Base-by-base conservation (phyloP, 179 eudicot genomes). In the Silene coronaria region DNA sequence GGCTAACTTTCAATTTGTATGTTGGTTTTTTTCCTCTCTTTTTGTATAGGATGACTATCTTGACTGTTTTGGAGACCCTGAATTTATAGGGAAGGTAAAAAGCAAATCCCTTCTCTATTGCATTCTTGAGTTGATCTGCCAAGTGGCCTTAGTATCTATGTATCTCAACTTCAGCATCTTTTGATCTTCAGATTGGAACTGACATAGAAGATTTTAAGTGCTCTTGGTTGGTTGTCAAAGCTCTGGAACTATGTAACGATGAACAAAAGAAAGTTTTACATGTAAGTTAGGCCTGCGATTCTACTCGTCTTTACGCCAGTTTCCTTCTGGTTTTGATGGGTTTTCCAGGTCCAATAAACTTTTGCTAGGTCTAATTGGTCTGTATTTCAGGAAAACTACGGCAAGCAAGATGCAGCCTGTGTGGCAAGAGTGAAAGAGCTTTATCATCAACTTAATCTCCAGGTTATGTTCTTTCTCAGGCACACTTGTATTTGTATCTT, bases 131-230 rank as follows among this genome's bases (percentile, higher is more conserved):
- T 12, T 36, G 26, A 21, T 36, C 51, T 66, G 48, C 10, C 8
- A 14, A 65, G 71, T 38, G 53, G 27, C 21, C 26, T 51, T 53
- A 53, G 58, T 16, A 53, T 79, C 10, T 7, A 3, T 21, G 30
- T 22, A 30, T 70, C 80, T 62, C 48, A 45, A 23, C 64, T 30
- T 68, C 24, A 12, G 66, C 27, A 26, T 64, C 14, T 77, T 71
- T 13, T 77, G 17, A 76, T 24, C 26, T 42, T 75, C 89, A 93
- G 97, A 91, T 93, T 78, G 97, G 97, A 75, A 91, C 96, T 0
- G 97, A 91, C 75, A 87, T 93, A 68, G 90, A 91, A 81, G 97
- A 93, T 83, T 93, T 82, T 60, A 93, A 93, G 84, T 93, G 97
- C 78, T 93, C 96, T 60, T 93, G 97, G 97, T 76, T 93, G 85